phyloP scores from a whole-genome alignment of 352 stramenopile genomes.

The Peronospora farinosa region DNA sequence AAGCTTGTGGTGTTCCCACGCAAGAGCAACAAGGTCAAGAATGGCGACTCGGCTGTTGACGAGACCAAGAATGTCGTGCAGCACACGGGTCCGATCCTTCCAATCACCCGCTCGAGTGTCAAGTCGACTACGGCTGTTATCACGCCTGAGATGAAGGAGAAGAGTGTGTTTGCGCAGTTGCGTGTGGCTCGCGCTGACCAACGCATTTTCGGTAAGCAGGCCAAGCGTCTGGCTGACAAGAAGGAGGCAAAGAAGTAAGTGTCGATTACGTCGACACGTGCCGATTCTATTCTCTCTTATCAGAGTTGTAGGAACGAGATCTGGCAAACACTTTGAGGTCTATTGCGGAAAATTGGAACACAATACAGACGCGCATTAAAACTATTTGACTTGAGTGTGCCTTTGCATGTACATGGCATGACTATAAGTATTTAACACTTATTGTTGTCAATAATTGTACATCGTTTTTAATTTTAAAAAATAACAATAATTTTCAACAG shows the following conservation, averaged over 20 bases:
- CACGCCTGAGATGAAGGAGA: constrained; percentile 85
- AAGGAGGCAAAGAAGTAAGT: constrained; percentile 72
- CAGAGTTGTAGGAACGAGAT: constrained; percentile 5
- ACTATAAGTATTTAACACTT: no score
- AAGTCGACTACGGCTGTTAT: constrained; percentile 78
- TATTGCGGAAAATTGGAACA: constrained; percentile 65
- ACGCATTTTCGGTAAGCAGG: constrained; percentile 83
- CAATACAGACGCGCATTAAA: constrained; percentile 48
- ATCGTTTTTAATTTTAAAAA: not conserved
- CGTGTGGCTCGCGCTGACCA: constrained; percentile 81
- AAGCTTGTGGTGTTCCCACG: constrained; percentile 99
- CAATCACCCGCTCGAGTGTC: constrained; percentile 65
- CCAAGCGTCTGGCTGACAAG: constrained; percentile 87
- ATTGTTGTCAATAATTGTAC: no score
- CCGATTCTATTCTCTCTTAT: constrained; percentile 14
- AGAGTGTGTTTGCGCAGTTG: constrained; percentile 76
- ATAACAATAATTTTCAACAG: no score
- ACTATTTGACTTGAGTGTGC: not conserved
- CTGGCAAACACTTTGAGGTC: constrained; percentile 29
- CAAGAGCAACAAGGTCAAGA: constrained; percentile 95
- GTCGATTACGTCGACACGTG: constrained; percentile 22
- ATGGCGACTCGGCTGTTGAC: constrained; percentile 87
- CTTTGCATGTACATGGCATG: no score
- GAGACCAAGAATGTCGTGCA: constrained; percentile 91
- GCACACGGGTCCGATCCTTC: constrained; percentile 73